A percentile compares a stretch with the other conserved stretches of the same genome.
Evolutionary conservation across 1,284 basidiomycete species (phyloP).

Genomic region (Fomitiporia mediterranea): DNA sequence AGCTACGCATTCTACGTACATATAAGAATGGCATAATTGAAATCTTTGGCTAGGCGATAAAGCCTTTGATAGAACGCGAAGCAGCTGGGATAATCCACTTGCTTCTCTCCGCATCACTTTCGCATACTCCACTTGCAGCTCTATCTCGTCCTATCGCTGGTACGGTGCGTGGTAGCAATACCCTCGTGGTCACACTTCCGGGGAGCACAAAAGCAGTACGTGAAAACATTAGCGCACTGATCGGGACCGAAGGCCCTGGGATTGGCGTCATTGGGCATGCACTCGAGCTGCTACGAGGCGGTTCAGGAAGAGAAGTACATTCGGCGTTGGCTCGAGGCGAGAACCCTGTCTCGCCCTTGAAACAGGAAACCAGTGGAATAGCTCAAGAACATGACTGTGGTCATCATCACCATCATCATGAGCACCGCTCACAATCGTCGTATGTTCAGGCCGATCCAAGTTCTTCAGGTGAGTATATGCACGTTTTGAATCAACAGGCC

Average conservation of each 20-base stretch:
- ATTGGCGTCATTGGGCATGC: conserved; percentile 63
- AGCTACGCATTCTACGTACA: conserved; percentile 1
- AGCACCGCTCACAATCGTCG: conserved; percentile 40
- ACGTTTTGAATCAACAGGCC: conserved; percentile 33
- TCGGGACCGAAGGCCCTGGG: conserved; percentile 29
- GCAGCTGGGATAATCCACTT: conserved; percentile 80
- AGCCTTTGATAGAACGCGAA: conserved; percentile 64
- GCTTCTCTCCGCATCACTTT: conserved; percentile 61
- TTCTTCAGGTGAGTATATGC: conserved; percentile 18
- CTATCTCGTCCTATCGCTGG: conserved; percentile 81
- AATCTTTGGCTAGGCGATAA: conserved; percentile 50
- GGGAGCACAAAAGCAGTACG: conserved; percentile 82
- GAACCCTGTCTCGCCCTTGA: conserved; percentile 17
- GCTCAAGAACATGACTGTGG: conserved; percentile 20
- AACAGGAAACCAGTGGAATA: conserved; percentile 22
- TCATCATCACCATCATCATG: conserved; percentile 36
- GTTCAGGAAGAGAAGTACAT: conserved; percentile 61
- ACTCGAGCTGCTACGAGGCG: conserved; percentile 70
- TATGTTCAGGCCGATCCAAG: conserved; percentile 17
- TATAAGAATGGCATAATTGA: not conserved
- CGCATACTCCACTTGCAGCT: conserved; percentile 75
- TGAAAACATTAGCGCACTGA: conserved; percentile 67
- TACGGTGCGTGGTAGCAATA: conserved; percentile 46
- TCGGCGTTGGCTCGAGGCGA: conserved; percentile 31
- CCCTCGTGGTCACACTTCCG: conserved; percentile 75